phyloP scores from a whole-genome alignment of 2,329 filamentous ascomycete species.

The Fusarium torreyae region DNA sequence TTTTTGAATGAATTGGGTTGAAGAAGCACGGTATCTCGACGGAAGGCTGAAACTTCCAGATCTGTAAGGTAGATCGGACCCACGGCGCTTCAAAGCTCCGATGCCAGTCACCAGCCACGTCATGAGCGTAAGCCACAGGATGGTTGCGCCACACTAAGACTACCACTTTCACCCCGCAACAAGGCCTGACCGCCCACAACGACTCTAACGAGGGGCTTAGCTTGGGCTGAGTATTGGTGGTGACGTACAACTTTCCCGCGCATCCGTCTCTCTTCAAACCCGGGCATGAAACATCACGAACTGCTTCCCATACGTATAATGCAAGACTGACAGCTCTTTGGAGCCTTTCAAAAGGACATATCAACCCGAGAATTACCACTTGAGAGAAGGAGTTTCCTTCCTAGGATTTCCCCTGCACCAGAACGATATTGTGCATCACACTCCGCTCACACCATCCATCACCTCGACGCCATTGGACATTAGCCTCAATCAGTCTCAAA shows the following conservation, averaged over 20 bases:
- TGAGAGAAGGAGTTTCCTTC: background rate
- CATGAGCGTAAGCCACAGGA: background rate
- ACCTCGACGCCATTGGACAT: slow-evolving; percentile 28
- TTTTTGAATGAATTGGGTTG: slow-evolving; percentile 11
- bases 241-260: slow-evolving; percentile 37
- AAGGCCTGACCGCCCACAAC: background rate
- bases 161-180: background rate
- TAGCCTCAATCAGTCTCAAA: slow-evolving; percentile 14
- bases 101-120: slow-evolving; percentile 1
- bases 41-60: slow-evolving; percentile 7
- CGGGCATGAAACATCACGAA: slow-evolving; percentile 6
- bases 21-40: slow-evolving; percentile 18
- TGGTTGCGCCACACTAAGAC: background rate
- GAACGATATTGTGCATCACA: slow-evolving; percentile 3
- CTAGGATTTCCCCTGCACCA: background rate
- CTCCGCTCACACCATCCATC: slow-evolving; percentile 21
- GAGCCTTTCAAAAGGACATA: slow-evolving; percentile 14
- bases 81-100: slow-evolving; percentile 12
- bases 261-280: slow-evolving; percentile 21
- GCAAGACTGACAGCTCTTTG: slow-evolving; percentile 26
- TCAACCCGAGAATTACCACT: slow-evolving; percentile 2
- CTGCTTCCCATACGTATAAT: slow-evolving; percentile 14
- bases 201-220: slow-evolving; percentile 31
- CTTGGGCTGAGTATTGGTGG: slow-evolving; percentile 39
- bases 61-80: slow-evolving; percentile 13